Conservation (phyloP, 2,329 filamentous ascomycete genomes). For the Colletotrichum viniferum region DNA sequence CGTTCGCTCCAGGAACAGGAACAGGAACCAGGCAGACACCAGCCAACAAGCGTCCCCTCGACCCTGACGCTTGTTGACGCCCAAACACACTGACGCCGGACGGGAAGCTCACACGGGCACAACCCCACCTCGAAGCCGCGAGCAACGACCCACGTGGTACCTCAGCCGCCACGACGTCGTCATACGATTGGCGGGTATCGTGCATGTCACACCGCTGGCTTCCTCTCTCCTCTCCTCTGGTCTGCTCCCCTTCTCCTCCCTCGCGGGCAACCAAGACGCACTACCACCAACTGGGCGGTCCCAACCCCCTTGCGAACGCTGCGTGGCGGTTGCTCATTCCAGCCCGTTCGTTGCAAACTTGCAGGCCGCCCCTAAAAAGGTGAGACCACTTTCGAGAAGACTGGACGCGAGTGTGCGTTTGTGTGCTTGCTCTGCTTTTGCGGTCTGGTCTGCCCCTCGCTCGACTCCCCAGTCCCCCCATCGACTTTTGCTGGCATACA, state of each 20-base stretch:
- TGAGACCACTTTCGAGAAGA: constrained; percentile 13
- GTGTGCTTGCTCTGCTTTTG: background rate
- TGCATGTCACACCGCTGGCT: background rate
- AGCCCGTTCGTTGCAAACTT: constrained; percentile 16
- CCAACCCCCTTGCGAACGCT: background rate
- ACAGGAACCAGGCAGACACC: background rate
- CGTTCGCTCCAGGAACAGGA: background rate
- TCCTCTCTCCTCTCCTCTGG: background rate
- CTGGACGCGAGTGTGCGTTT: background rate
- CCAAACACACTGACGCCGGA: background rate
- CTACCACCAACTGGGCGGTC: background rate
- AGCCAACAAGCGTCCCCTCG: background rate
- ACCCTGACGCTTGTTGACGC: constrained; percentile 7
- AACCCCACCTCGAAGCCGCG: constrained; percentile 8
- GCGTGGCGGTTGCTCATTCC: background rate
- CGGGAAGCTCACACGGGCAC: constrained; percentile 13
- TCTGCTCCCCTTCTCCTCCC: background rate
- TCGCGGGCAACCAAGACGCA: background rate
- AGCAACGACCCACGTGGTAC: constrained; percentile 1
- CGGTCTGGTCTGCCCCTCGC: background rate
- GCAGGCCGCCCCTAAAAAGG: constrained; percentile 14
- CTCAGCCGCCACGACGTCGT: background rate
- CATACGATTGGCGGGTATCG: background rate
- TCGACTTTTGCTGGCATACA: background rate
- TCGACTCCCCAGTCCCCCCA: background rate